These are phyloP conservation scores for Coelastrella sp. DNA, from an alignment of 139 green algal species.

Conservation along the genomic window DNA sequence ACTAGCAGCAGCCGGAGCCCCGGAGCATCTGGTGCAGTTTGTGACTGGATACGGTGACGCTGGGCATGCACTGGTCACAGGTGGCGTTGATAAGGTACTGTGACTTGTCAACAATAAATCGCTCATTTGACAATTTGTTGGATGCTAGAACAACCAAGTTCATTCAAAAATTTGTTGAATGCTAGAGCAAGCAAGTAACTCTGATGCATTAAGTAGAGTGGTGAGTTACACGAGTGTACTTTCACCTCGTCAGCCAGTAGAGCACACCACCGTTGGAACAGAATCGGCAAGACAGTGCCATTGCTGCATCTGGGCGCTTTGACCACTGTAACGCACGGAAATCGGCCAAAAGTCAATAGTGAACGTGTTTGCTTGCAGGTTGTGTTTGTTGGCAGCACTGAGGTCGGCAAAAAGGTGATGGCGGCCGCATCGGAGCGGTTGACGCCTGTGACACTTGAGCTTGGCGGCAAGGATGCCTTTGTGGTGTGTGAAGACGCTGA, in stretches of 20 bases:
- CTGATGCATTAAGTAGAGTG: too few relatives aligned
- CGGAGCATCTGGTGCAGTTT: slow-evolving; percentile 92
- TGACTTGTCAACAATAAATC: not conserved
- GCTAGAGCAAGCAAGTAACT: too few relatives aligned
- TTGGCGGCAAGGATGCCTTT: slow-evolving; percentile 98
- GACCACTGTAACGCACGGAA: too few relatives aligned
- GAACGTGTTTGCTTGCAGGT: not conserved
- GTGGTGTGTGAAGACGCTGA: slow-evolving; percentile 95
- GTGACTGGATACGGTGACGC: slow-evolving; percentile 93
- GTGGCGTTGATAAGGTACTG: slow-evolving; percentile 86
- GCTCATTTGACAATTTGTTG: not conserved
- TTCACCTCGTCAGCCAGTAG: too few relatives aligned
- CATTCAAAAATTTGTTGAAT: too few relatives aligned
- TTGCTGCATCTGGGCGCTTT: too few relatives aligned
- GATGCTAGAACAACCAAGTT: too few relatives aligned
- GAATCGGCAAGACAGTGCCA: too few relatives aligned
- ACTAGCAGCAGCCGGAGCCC: slow-evolving; percentile 87
- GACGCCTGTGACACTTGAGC: slow-evolving; percentile 96
- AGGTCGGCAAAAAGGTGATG: slow-evolving; percentile 84
- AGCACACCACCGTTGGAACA: too few relatives aligned
- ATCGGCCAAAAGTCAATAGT: too few relatives aligned
- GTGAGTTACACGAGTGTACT: too few relatives aligned
- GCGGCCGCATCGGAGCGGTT: slow-evolving; percentile 80
- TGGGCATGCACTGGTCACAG: slow-evolving; percentile 90
- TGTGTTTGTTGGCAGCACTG: slow-evolving; percentile 87